Evolutionary conservation across 805 yeast genomes (phyloP).

Genomic region (Tetrapisispora namnaoensis): DNA sequence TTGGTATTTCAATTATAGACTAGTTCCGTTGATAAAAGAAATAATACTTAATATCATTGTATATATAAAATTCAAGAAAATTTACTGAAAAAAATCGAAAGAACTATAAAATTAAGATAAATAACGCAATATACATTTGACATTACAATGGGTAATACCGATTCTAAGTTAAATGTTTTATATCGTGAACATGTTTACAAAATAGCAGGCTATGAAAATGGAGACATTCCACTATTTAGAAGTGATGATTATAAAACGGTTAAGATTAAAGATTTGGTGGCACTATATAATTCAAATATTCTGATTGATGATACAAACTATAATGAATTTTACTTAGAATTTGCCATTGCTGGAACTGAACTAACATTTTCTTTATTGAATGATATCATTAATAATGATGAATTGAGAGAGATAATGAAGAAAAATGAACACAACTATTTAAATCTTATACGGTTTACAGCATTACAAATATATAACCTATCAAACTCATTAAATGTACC

Average conservation of each 20-base stretch:
- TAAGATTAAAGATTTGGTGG: conserved; percentile 9
- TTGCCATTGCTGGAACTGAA: conserved; percentile 9
- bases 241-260: not conserved
- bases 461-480: conserved; percentile 27
- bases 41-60: not conserved
- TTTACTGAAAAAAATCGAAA: not conserved
- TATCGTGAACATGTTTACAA: conserved; percentile 40
- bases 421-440: conserved; percentile 40
- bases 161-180: conserved; percentile 46
- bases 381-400: conserved; percentile 44
- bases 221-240: not conserved
- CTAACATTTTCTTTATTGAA: conserved; percentile 19
- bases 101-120: not conserved
- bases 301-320: conserved; percentile 34
- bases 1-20: too few species aligned
- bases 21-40: too few species aligned
- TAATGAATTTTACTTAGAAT: conserved; percentile 23
- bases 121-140: not conserved
- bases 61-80: not conserved
- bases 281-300: conserved; percentile 26
- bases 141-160: conserved; percentile 57
- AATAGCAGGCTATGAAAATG: conserved; percentile 6
- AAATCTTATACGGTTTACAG: conserved; percentile 36
- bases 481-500: conserved; percentile 12
- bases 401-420: conserved; percentile 34